Base-by-base conservation (phyloP, 139 green algal genomes). In the Chlamydomonas sphaeroides region DNA sequence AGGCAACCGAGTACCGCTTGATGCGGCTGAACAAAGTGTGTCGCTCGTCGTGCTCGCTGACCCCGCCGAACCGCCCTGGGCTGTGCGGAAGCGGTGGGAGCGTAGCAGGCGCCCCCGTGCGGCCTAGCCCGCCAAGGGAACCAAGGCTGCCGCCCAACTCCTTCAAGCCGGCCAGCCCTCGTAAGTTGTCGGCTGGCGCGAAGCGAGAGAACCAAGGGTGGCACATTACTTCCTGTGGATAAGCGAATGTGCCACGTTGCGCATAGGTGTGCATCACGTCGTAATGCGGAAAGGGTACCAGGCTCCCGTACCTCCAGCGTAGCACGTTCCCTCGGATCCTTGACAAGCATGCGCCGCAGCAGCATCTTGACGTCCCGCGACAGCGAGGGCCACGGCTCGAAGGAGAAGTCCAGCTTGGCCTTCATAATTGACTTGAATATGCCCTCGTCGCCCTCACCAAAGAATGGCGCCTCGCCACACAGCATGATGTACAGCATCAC, bases 401-500 rank as follows among this genome's bases (percentile, higher is more conserved):
- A 70, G 14, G 25, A 68, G 57, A 87, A 88, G 74, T 88, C 80
- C 33, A 87, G 80, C 57, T 85, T 72, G 42, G 56, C 73, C 57
- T 88, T 66, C 72, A 91, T 72, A 35, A 88, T 88, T 56, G 84
- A 79, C n/a, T 79, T 76, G 66, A 88, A 84, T 62, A 83, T 83
- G 63, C 76, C 76, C 76, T 83, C 76, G 35, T 83, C 76, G 33
- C 76, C 76, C 76, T 83, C 76, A 28, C 78, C 78, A 25, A 78
- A 78, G 67, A 92, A 92, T 0, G 85, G 85, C 28, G 86, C 72
- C 61, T 78, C 68, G 59, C 82, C 88, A 10, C 85, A 83, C 10
- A 96, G 87, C 89, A 94, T 93, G 68, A 94, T 90, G 83, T 93
- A 97, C 28, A 97, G 88, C 62, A 96, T 92, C 20, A 97, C 93